Percentiles rank a stretch among this genome's conserved stretches.
Evolutionary conservation across 75 land plant species (phyloP).

Genomic region (Larix kaempferi): DNA sequence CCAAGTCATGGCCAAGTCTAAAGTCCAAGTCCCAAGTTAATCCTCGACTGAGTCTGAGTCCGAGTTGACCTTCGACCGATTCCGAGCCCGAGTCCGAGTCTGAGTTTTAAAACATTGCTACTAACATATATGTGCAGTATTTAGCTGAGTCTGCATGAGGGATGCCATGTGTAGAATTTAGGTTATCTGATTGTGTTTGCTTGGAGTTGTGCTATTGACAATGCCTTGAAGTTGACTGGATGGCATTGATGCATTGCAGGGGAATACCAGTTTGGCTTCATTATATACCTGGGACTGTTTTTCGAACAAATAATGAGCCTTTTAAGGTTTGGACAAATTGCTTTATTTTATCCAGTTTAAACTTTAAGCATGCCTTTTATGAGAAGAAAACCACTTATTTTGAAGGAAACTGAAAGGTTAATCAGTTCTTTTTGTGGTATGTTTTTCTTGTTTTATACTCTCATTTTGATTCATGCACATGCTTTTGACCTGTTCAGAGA

Average conservation of each 20-base stretch:
- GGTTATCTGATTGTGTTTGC: not conserved
- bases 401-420: not conserved
- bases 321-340: conserved; percentile 63
- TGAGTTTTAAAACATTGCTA: too few relatives aligned
- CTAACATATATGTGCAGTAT: not conserved
- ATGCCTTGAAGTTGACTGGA: conserved; percentile 1
- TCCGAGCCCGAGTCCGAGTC: too few relatives aligned
- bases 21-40: too few relatives aligned
- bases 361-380: not conserved
- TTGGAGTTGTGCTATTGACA: not conserved
- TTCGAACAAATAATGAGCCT: conserved; percentile 76
- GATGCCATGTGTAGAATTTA: not conserved
- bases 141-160: not conserved
- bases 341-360: not conserved
- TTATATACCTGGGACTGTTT: conserved; percentile 82
- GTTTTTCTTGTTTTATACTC: not conserved
- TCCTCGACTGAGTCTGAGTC: too few relatives aligned
- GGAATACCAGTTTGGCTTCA: conserved; percentile 98
- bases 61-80: too few relatives aligned
- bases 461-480: not conserved
- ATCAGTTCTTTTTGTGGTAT: not conserved
- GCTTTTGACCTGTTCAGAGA: conserved; percentile 30
- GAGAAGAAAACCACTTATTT: not conserved
- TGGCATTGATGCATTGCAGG: conserved; percentile 34
- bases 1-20: too few relatives aligned